Evolutionary conservation across 179 eudicot species (phyloP).

Genomic region (Camellia oleifera): DNA sequence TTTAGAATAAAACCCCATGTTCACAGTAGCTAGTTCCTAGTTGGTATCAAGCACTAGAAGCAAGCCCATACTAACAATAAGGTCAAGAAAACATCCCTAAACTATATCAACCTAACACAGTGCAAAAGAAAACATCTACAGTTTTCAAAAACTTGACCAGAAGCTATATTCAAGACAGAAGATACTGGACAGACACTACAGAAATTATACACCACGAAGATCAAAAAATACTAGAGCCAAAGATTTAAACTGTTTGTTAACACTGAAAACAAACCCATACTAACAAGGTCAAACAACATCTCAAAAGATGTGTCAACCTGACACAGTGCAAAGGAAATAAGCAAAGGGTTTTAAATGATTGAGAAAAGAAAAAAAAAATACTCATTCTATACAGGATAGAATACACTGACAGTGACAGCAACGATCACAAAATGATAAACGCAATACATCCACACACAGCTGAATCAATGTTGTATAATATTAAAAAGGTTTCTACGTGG

Average conservation of each 20-base stretch:
- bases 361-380: background rate
- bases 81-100: background rate
- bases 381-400: background rate
- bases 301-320: background rate
- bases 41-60: constrained; percentile 4
- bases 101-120: background rate
- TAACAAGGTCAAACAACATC: background rate
- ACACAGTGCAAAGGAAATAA: background rate
- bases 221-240: background rate
- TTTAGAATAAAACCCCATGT: constrained; percentile 7
- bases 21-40: background rate
- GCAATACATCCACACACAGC: background rate
- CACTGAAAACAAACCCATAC: background rate
- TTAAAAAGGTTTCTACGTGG: background rate
- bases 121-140: background rate
- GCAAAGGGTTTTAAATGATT: background rate
- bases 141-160: background rate
- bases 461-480: background rate
- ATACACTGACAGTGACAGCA: background rate
- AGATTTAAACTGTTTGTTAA: background rate
- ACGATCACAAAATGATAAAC: background rate
- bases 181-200: background rate
- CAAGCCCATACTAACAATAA: constrained; percentile 3
- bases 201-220: background rate
- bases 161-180: background rate